Base-by-base conservation (phyloP, 495 filamentous ascomycete genomes). In the Cenococcum geophilum region DNA sequence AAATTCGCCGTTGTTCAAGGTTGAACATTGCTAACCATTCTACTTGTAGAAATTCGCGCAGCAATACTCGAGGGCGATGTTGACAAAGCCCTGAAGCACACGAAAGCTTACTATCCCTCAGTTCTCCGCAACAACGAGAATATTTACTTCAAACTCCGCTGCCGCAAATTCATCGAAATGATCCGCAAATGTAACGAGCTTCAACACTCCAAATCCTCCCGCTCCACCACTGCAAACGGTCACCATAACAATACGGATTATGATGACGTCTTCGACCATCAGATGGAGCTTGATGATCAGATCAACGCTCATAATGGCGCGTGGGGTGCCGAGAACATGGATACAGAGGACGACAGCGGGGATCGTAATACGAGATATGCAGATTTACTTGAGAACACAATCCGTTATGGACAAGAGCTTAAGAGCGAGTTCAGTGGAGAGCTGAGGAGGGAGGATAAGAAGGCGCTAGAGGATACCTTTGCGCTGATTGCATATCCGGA, bases 151-250 rank as follows among this genome's bases (percentile, higher is more conserved):
- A 86, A 89, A 58, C 78, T 99, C 51, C 83, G 86, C 59, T 96
- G 93, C 69, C 82, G 90, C 63, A 96, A 92, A 73, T 95, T 97
- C 69, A 83, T 97, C 52, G 93, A 98, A 74, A 95, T 98, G 89
- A 92, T 96, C 64, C 86, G 91, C 23, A 83, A 80, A 59, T 86
- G 83, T 60, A 86, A 84, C 14, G 90, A 96, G 62, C 75, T 88
- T 10, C 77, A 81, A 61, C 48, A 71, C 62, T 51, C 69, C 66
- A 64, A 62, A 25, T 67, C 74, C 16, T 66, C 74, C 1, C 71
- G 70, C 53, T 66, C 65, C 14, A 74, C 55, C 1, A 47, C 62
- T 11, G 67, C 59, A 69, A 74, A 69, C 60, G 52, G 55, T 66
- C 70, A 72, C 35, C 68, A 71, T 60, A 71, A 68, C 34, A 43